Evolutionary conservation across 2,329 filamentous ascomycete genomes (phyloP), one percentile per base, ranked within the genome.

Genomic region (Penicillium sp.): DNA sequence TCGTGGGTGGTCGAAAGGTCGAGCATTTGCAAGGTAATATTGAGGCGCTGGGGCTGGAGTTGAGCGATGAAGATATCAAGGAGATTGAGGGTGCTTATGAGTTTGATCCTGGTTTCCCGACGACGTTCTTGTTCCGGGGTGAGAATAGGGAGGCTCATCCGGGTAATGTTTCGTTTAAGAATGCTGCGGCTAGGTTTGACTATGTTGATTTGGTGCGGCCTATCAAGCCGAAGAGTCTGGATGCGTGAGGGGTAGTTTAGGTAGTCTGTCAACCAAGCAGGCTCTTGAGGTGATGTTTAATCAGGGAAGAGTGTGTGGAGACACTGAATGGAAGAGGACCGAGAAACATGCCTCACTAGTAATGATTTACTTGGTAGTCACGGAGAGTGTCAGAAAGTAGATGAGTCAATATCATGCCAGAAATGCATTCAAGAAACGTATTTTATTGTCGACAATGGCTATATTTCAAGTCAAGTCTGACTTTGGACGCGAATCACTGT

Each of bases 21-120:
- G 81, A 84, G 64, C 83, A 86, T 57, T 67, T 86, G 10, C 68
- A 78, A 57, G 77, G 79, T 15, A 88, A 87, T 67, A 84, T 88
- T 59, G 76, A 83, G 66, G 84, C 83, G 0, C 67, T 88, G 57
- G 76, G 69, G 4, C 69, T 88, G 37, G 67, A 73, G 20, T 73
- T 88, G 56, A 81, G 79, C 0, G 76, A 82, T 2, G 79, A 83
- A 15, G 84, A 88, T 60, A 76, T 87, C 11, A 71, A 76, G 41
- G 79, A 82, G 60, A 83, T 88, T 57, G 85, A 88, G 61, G 70
- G 69, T 2, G 80, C 82, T 11, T 73, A 75, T 39, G 68, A 76
- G 4, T 88, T 88, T 62, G 81, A 87, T n/a, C 41, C 79, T 28
- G 85, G 38, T 20, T 63, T 63, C 55, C 61, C 61, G 37, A 50